Evolutionary conservation across 202 grass and related monocot species (phyloP).

Genomic region (Thinopyrum obtusiflorum): DNA sequence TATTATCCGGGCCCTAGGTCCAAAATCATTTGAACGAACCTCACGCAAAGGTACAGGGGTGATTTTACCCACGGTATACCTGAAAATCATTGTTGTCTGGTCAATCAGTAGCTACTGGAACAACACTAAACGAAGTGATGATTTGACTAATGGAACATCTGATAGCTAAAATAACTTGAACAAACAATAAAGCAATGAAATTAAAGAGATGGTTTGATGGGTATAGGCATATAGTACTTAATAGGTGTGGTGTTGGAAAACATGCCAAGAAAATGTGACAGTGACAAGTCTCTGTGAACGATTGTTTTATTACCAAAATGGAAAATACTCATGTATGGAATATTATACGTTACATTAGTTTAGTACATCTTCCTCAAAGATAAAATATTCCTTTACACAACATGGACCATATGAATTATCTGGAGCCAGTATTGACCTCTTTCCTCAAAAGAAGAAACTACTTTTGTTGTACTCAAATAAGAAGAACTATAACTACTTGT

Average conservation of each 20-base stretch:
- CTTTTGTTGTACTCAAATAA: slow-evolving; percentile 1
- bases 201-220: background rate
- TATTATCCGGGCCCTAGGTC: slow-evolving; percentile 81
- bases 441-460: background rate
- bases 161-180: slow-evolving; percentile 15
- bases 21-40: slow-evolving; percentile 97
- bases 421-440: background rate
- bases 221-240: background rate
- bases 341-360: background rate
- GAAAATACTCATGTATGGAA: background rate
- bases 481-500: background rate
- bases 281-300: background rate
- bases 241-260: background rate
- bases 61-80: slow-evolving; percentile 99
- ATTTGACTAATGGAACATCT: background rate
- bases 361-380: background rate
- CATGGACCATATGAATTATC: background rate
- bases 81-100: slow-evolving; percentile 34
- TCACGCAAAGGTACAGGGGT: slow-evolving; percentile 96
- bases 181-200: background rate
- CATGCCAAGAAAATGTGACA: background rate
- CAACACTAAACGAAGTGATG: background rate
- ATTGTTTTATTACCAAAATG: background rate
- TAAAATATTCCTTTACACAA: background rate
- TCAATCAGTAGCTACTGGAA: background rate